These are phyloP conservation scores for Eutrema yunnanense DNA, from an alignment of 345 rosid genomes.

Conservation along the genomic window DNA sequence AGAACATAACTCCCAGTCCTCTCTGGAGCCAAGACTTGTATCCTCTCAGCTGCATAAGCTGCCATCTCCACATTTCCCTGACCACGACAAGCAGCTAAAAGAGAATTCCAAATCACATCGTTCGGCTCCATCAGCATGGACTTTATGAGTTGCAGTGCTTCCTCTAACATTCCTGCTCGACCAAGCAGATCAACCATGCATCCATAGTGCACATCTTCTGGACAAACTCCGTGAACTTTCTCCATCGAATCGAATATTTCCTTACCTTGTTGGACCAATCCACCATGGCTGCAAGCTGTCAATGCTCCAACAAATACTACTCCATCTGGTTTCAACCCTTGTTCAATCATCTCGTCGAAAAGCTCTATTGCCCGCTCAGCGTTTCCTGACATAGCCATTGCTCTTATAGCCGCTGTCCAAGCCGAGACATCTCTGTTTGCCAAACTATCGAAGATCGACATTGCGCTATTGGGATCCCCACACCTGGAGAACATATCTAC, in stretches of 20 bases:
- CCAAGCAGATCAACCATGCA: constrained; percentile 72
- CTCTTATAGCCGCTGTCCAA: constrained; percentile 68
- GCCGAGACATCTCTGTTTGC: constrained; percentile 53
- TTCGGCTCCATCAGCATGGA: constrained; percentile 57
- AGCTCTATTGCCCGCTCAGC: constrained; percentile 44
- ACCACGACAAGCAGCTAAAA: constrained; percentile 53
- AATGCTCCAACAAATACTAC: constrained; percentile 45
- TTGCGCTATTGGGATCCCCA: constrained; percentile 53
- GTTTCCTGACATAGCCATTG: constrained; percentile 55
- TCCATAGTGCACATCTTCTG: constrained; percentile 57
- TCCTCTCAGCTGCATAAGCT: constrained; percentile 42
- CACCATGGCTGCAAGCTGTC: constrained; percentile 59
- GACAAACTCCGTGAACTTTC: constrained; percentile 38
- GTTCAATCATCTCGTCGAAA: constrained; percentile 43
- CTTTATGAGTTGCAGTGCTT: constrained; percentile 48
- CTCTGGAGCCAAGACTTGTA: constrained; percentile 33
- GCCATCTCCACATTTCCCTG: constrained; percentile 49
- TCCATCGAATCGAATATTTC: constrained; percentile 52
- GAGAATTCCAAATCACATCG: constrained; percentile 63
- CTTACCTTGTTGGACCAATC: constrained; percentile 53
- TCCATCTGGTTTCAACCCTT: constrained; percentile 51
- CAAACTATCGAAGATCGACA: constrained; percentile 44
- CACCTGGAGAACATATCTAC: constrained; percentile 68
- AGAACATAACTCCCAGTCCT: constrained; percentile 47
- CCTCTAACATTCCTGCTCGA: constrained; percentile 52